These are phyloP conservation scores for Penicillium soppii DNA, from an alignment of 495 filamentous ascomycete genomes.

Conservation along the genomic window DNA sequence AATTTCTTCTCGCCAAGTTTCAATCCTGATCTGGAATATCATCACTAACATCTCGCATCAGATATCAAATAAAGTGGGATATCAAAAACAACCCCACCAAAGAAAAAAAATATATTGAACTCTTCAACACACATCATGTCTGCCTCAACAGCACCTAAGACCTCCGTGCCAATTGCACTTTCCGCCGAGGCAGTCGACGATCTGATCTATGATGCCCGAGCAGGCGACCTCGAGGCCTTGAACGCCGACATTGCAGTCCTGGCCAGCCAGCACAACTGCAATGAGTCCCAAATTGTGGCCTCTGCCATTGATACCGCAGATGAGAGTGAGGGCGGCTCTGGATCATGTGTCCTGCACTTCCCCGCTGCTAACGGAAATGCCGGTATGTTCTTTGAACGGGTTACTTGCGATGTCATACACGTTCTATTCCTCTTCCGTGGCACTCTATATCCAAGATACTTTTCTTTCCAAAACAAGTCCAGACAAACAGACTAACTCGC, in stretches of 20 bases:
- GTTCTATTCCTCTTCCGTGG: background rate
- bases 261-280: slow-evolving; percentile 49
- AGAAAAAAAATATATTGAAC: background rate
- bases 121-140: slow-evolving; percentile 13
- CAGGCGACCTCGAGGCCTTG: slow-evolving; percentile 70
- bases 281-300: slow-evolving; percentile 56
- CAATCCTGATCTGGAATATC: background rate
- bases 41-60: slow-evolving; percentile 10
- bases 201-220: slow-evolving; percentile 79
- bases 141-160: slow-evolving; percentile 24
- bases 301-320: slow-evolving; percentile 67
- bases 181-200: slow-evolving; percentile 81
- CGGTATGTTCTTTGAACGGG: slow-evolving; percentile 47
- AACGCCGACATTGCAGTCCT: slow-evolving; percentile 57
- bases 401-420: background rate
- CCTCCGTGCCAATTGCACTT: slow-evolving; percentile 42
- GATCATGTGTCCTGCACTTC: slow-evolving; percentile 70
- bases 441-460: no score
- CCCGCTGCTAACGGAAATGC: slow-evolving; percentile 83
- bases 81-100: slow-evolving; percentile 4
- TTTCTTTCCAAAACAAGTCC: no score
- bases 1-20: background rate
- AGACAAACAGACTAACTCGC: slow-evolving; percentile 6
- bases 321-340: slow-evolving; percentile 57
- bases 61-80: slow-evolving; percentile 3